Conservation (phyloP, 495 filamentous ascomycete genomes). For the Xylaria flabelliformis region DNA sequence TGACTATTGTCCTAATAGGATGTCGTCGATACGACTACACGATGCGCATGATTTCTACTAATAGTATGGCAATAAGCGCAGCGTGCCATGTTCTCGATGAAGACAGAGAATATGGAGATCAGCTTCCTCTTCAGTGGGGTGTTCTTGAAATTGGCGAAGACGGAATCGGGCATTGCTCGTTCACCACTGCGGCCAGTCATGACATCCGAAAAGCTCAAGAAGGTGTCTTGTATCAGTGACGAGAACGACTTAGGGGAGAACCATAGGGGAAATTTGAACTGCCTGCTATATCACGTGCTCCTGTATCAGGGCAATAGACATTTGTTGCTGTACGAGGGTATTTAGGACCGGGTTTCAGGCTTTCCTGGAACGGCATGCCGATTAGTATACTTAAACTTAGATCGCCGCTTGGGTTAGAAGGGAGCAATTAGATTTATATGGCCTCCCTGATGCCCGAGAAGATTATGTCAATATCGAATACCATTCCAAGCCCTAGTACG, state of each 20-base stretch:
- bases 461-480: no score
- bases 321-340: no score
- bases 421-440: no score
- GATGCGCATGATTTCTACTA: conserved; percentile 34
- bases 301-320: no score
- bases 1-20: conserved; percentile 22
- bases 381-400: no score
- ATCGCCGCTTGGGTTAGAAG: no score
- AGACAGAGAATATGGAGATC: conserved; percentile 22
- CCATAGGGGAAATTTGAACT: no score
- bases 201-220: conserved; percentile 75
- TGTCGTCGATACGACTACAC: conserved; percentile 30
- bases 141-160: conserved; percentile 13
- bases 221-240: conserved; percentile 53
- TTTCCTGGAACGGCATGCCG: no score
- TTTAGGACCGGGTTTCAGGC: no score
- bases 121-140: conserved; percentile 27
- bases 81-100: conserved; percentile 30
- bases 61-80: conserved; percentile 34
- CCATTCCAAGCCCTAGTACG: no score
- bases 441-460: no score
- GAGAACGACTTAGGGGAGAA: background rate
- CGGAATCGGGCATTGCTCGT: conserved; percentile 37
- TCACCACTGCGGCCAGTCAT: conserved; percentile 60
- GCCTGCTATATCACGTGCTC: no score